Evolutionary conservation across 1,139 yeast genomes (phyloP), one percentile per base, ranked within the genome.

Genomic region (Geotrichum klebahnii): DNA sequence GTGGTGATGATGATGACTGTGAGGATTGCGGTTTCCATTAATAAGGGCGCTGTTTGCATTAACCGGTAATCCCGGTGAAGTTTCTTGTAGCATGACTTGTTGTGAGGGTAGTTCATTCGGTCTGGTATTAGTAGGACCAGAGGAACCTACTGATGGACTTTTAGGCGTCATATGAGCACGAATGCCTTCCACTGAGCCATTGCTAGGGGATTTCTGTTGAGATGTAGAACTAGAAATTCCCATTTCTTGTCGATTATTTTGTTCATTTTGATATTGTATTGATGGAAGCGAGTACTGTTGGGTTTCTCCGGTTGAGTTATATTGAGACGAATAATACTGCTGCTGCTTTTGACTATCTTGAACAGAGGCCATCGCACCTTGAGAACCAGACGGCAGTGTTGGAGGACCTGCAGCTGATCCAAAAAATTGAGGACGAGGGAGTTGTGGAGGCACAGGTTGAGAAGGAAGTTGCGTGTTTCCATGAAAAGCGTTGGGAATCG

Each of bases 31-130:
- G 56, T n/a, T n/a, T n/a, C n/a, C n/a, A n/a, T n/a, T n/a, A n/a
- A n/a, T n/a, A n/a, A n/a, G n/a, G n/a, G n/a, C n/a, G n/a, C n/a
- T n/a, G n/a, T n/a, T n/a, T n/a, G 22, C 28, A 47, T 19, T 26
- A 44, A 42, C 19, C 23, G 32, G 20, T 36, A 62, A 55, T 17
- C 65, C 51, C 16, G 68, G 67, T 34, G 63, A 60, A 2, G 67
- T 68, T 36, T 66, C 69, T 47, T 66, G 69, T 0, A 68, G 67
- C 2, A 67, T 55, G 14, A 58, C 46, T 14, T 65, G 67, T 9
- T 62, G 60, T 33, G 56, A 53, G 32, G 42, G 45, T 29, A 41
- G 44, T 9, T 38, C 16, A 16, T 16, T 19, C 20, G 35, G 39
- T 37, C 17, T 20, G 5, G 40, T 14, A 20, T 19, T 17, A 31